Evolutionary conservation across 2,329 filamentous ascomycete genomes (phyloP).

Genomic region (Penicillium sp.): DNA sequence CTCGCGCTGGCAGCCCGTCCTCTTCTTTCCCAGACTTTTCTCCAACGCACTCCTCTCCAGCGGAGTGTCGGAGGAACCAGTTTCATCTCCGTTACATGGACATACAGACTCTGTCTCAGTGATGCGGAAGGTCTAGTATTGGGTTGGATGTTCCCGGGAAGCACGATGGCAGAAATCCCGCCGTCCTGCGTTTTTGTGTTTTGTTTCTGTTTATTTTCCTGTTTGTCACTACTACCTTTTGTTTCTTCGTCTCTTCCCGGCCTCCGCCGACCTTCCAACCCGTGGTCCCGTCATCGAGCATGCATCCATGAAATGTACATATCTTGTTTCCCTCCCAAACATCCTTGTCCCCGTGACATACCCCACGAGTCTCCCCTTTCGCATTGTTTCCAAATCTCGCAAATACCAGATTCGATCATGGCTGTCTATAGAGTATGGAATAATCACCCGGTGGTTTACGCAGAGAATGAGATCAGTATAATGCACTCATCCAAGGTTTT

Average conservation of each 20-base stretch:
- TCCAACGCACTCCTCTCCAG: not conserved
- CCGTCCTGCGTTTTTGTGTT: conserved; percentile 3
- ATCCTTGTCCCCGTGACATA: conserved; percentile 13
- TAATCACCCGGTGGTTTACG: conserved; percentile 28
- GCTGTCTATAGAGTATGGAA: conserved; percentile 32
- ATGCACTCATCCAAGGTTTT: conserved; percentile 8
- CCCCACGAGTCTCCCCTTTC: conserved; percentile 8
- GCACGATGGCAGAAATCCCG: conserved; percentile 5
- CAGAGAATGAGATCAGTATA: conserved; percentile 28
- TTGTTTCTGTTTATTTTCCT: conserved; percentile 6
- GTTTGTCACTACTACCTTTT: conserved; percentile 14
- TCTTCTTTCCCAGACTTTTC: not conserved
- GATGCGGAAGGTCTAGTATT: not conserved
- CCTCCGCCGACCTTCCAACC: conserved; percentile 14
- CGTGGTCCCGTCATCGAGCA: conserved; percentile 20
- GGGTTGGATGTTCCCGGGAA: conserved; percentile 7
- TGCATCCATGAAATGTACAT: conserved; percentile 36
- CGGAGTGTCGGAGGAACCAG: not conserved
- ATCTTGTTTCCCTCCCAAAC: conserved; percentile 17
- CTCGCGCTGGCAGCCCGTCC: not conserved
- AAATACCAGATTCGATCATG: conserved; percentile 29
- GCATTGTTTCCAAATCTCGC: conserved; percentile 23
- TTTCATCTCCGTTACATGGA: not conserved
- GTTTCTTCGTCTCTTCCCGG: conserved; percentile 10
- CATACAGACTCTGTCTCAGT: conserved; percentile 6